These are phyloP conservation scores for Takashimella koratensis DNA, from an alignment of 1,284 basidiomycete species.

Conservation along the genomic window DNA sequence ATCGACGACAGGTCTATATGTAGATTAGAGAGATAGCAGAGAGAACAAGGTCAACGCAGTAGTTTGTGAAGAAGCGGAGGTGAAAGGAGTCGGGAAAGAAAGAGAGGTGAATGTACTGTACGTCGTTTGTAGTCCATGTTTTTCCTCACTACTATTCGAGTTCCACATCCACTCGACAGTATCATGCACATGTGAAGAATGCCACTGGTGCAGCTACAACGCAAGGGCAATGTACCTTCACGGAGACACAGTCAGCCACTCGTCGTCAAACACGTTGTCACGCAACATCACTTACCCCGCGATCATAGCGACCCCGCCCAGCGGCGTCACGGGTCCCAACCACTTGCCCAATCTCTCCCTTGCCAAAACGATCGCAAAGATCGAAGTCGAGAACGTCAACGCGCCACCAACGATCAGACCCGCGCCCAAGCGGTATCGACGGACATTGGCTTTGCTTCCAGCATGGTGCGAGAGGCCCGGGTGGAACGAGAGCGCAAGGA, in stretches of 20 bases:
- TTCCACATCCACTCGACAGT: no score
- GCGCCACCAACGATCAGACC: slow-evolving; percentile 65
- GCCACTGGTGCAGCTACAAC: no score
- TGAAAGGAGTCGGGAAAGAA: no score
- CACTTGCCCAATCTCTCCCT: slow-evolving; percentile 58
- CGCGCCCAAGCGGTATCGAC: slow-evolving; percentile 61
- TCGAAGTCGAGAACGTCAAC: slow-evolving; percentile 66
- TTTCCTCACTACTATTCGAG: no score
- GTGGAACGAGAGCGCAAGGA: slow-evolving; percentile 68
- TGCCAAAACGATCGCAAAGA: slow-evolving; percentile 62
- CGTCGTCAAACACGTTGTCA: neutral
- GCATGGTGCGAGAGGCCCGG: slow-evolving; percentile 48
- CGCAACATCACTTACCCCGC: slow-evolving; percentile 66
- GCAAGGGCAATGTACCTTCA: slow-evolving; percentile 23
- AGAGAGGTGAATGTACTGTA: no score
- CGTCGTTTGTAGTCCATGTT: no score
- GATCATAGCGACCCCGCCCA: slow-evolving; percentile 71
- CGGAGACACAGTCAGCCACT: neutral
- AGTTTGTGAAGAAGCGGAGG: no score
- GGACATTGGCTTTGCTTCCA: slow-evolving; percentile 1
- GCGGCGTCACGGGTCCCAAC: slow-evolving; percentile 69
- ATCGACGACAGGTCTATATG: no score
- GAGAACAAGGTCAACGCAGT: no score
- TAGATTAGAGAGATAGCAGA: no score
- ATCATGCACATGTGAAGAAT: no score